Conservation (phyloP, 768 basidiomycete species). For the Termitomyces sp. region DNA sequence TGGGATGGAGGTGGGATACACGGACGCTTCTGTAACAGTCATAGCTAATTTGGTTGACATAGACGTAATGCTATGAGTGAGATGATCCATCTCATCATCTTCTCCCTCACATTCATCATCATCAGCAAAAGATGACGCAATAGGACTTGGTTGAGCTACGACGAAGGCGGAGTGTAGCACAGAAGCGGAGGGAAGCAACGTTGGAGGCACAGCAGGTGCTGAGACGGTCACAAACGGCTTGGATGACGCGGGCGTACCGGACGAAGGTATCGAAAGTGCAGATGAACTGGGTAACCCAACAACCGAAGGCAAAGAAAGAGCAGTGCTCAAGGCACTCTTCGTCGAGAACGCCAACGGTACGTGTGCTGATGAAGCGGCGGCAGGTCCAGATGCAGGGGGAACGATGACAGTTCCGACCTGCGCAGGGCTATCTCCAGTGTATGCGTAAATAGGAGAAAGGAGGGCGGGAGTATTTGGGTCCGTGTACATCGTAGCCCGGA, state of each 20-base stretch:
- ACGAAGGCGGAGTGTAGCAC: neutral
- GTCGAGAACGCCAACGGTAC: neutral
- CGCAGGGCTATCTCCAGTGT: conserved; percentile 36
- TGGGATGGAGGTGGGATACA: neutral
- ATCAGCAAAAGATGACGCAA: neutral
- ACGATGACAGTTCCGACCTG: conserved; percentile 25
- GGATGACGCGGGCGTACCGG: neutral
- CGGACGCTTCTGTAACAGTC: neutral
- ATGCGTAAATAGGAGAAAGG: conserved; percentile 39
- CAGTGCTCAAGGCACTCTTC: neutral
- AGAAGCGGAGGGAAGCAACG: neutral
- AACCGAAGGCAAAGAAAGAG: neutral
- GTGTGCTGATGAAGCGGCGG: neutral
- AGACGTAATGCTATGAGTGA: neutral
- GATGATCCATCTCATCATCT: neutral
- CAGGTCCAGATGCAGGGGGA: conserved; percentile 10
- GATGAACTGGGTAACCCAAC: neutral
- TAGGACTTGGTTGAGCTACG: neutral
- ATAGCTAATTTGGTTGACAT: neutral
- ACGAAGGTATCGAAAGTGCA: neutral
- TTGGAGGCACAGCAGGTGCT: neutral
- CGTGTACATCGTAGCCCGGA: conserved; percentile 24
- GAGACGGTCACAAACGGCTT: neutral
- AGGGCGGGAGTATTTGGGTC: conserved; percentile 32
- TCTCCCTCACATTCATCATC: conserved; percentile 1